These are phyloP conservation scores for Meyerozyma carpophila DNA, from an alignment of 1,139 yeast genomes.

Conservation along the genomic window DNA sequence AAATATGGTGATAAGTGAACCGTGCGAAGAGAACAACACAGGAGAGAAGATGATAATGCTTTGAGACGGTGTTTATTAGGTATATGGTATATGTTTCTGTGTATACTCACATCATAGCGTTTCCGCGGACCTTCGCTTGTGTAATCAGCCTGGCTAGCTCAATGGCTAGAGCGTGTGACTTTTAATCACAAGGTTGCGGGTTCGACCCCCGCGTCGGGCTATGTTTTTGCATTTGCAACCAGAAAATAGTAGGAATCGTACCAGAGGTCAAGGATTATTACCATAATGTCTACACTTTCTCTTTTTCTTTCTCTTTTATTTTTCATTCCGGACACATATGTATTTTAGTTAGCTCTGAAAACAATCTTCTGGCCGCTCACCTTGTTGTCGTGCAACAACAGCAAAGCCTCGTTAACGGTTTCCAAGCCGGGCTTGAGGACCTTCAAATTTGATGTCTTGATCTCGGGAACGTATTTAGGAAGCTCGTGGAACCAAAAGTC, in stretches of 20 bases:
- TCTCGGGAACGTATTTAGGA: not conserved
- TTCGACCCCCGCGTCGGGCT: conserved; percentile 22
- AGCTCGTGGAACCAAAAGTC: not conserved
- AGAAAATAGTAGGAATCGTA: not conserved
- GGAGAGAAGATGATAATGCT: too few relatives aligned
- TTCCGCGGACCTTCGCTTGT: not conserved
- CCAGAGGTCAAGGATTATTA: not conserved
- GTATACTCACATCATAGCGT: not conserved
- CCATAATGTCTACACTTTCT: not conserved
- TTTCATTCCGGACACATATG: not conserved
- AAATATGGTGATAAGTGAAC: not conserved
- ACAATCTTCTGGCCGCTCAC: conserved; percentile 25
- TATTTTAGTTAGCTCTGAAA: conserved; percentile 9
- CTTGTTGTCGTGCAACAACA: conserved; percentile 19
- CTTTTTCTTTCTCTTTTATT: not conserved
- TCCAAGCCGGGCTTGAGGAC: conserved; percentile 24
- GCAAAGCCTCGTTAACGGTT: conserved; percentile 22
- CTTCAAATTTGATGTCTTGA: conserved; percentile 3
- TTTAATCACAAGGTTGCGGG: conserved; percentile 20
- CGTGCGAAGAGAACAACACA: not conserved
- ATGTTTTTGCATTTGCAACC: not conserved
- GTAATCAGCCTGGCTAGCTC: conserved; percentile 15
- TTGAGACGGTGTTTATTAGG: not conserved
- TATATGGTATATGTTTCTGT: not conserved
- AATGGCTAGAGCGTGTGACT: conserved; percentile 20